Evolutionary conservation across 176 grass and related monocot genomes (phyloP), one percentile per base, ranked within the genome.

Genomic region (Lolium multiflorum): DNA sequence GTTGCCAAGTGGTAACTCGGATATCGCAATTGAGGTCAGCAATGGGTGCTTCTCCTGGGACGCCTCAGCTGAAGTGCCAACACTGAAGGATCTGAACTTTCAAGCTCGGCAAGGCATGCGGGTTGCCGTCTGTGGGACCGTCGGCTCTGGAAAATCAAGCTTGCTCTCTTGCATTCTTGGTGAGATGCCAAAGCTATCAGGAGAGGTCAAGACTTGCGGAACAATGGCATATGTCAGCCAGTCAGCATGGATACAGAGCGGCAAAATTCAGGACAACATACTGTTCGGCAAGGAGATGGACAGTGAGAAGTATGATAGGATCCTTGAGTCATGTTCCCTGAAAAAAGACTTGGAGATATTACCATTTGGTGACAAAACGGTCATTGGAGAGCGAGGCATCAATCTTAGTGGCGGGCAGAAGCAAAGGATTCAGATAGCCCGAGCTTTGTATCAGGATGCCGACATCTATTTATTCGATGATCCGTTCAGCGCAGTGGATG

Each of bases 241-340:
- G 20, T 81, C 83, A n/a, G 88, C 88, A 76, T 89, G 88, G 88
- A 89, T 89, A 76, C 88, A 89, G 77, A 89, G 88, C 0, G 88
- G 88, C 28, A 89, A 85, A 73, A 89, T 89, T 77, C 88, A 89
- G 83, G 88, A 89, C 18, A 89, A 85, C 39, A 85, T 89, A 89
- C 51, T 89, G 10, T 89, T 89, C 17, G 88, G 88, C 50, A 81
- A 76, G 70, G 70, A 81, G 70, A 89, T 89, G 88, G 88, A 85
- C 61, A 21, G 0, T 10, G 83, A 85, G 59, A 89, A 81, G 41
- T 89, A 89, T 60, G 77, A 89, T 35, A 60, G 26, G 71, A 77
- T 85, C 26, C 82, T 89, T 57, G 50, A 85, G 70, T 85, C 77
- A 1, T 89, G 88, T 31, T 85, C 83, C 2, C 60, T 50, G 48